Base-by-base conservation (phyloP, 139 green algal species). In the Chlorella vulgaris region DNA sequence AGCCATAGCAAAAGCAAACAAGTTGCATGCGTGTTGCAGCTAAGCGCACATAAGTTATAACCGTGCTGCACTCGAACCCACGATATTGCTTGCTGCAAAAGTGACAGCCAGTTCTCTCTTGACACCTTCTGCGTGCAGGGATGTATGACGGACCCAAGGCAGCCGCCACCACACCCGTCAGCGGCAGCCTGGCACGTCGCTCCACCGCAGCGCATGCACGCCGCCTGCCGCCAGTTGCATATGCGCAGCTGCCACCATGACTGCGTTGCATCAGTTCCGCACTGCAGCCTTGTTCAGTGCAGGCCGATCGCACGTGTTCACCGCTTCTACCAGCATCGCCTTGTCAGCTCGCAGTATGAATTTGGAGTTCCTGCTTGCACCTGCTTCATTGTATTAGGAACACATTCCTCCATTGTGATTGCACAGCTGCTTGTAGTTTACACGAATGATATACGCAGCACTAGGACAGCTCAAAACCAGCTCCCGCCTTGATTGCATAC, bases 391-490 rank as follows among this genome's bases (percentile, higher is more conserved):
- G 47, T 10, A 58, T 58, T 10, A 24, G 47, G 15, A 10, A n/a
- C n/a, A n/a, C n/a, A n/a, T n/a, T n/a, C n/a, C n/a, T n/a, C n/a
- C n/a, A n/a, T n/a, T n/a, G n/a, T n/a, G n/a, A n/a, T n/a, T n/a
- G n/a, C n/a, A n/a, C n/a, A n/a, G n/a, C n/a, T n/a, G n/a, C n/a
- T n/a, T n/a, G n/a, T n/a, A n/a, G n/a, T n/a, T n/a, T n/a, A n/a
- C n/a, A n/a, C n/a, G n/a, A n/a, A n/a, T n/a, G n/a, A n/a, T n/a
- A n/a, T n/a, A n/a, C 47, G 61, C n/a, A 7, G 7, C 18, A 10
- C n/a, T 39, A 98, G 7, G 88, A 94, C 31, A 98, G 88, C 66
- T 98, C 96, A 87, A 99, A 99, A 36, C 96, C 96, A 2, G 92
- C 90, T 0, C 89, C 90, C 3, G 83, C 81, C 0, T 31, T 84